phyloP scores from a whole-genome alignment of 805 yeast species.

The Komagataella ulmi region DNA sequence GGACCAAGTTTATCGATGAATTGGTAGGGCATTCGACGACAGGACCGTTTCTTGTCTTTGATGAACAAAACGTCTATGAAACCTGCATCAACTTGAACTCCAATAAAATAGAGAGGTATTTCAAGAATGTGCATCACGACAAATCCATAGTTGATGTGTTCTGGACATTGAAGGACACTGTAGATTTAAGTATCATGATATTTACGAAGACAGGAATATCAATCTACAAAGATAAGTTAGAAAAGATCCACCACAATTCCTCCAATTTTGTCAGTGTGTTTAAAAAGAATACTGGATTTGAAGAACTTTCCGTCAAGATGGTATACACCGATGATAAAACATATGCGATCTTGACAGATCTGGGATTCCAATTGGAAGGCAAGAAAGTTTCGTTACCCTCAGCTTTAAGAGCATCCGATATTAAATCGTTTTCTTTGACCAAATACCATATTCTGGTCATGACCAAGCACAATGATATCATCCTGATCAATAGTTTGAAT shows the following conservation, averaged over 20 bases:
- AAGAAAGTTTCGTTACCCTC: neutral
- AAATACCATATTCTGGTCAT: conserved; percentile 40
- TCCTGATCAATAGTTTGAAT: conserved; percentile 36
- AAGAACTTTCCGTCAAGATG: neutral
- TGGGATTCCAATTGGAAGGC: neutral
- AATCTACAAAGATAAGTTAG: neutral
- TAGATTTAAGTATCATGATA: neutral
- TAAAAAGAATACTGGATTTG: conserved; percentile 1
- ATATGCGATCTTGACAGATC: neutral
- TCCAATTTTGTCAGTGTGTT: conserved; percentile 4
- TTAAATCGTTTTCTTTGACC: conserved; percentile 30
- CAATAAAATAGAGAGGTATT: conserved; percentile 24
- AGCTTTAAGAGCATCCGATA: neutral
- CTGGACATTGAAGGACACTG: neutral
- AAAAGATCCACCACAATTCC: conserved; percentile 4
- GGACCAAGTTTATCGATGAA: conserved; percentile 23
- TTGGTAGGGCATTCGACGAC: conserved; percentile 17
- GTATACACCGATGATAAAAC: neutral
- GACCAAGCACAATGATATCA: conserved; percentile 24
- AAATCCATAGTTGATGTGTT: neutral
- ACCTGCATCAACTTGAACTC: conserved; percentile 26
- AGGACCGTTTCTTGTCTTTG: conserved; percentile 36
- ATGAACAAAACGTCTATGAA: conserved; percentile 30
- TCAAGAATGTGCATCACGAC: conserved; percentile 23
- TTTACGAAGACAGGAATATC: neutral